Evolutionary conservation across 371 early-diverging fungal species (phyloP), one percentile per base, ranked within the genome.

Genomic region (Syncephalis plumigaleata): DNA sequence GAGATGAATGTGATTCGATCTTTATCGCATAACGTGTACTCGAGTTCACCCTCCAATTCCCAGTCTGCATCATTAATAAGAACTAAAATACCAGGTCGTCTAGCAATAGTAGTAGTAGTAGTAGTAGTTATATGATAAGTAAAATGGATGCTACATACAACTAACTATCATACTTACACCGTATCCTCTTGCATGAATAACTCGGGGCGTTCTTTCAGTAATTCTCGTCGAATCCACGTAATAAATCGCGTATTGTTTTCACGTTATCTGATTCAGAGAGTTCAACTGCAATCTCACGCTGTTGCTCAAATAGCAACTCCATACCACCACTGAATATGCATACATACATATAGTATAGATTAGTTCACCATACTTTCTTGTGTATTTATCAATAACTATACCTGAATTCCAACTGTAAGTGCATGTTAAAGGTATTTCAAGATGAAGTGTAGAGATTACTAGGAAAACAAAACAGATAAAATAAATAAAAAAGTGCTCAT

Each of bases 41-140:
- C 81, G 18, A 82, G 60, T 54, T 84, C 87, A 25, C 89, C 94
- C 57, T 87, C 88, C 36, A 97, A 66, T 57, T 94, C 98, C 95
- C 95, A 97, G 59, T 97, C 98, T 2, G 76, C 71, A 37, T 89
- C 88, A 52, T 97, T 97, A 43, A 95, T 78, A 39, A 97, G 64
- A 5, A 95, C 95, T 15, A 97, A 66, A 48, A 94, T 89, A 9
- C 98, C 98, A 1, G 96, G 90, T 9, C 94, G 84, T 17, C 88
- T 89, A n/a, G n/a, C n/a, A n/a, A n/a, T n/a, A n/a, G n/a, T n/a
- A n/a, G n/a, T n/a, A n/a, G n/a, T n/a, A n/a, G n/a, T n/a, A n/a
- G n/a, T n/a, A n/a, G n/a, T n/a, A n/a, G n/a, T n/a, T n/a, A n/a
- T n/a, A n/a, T n/a, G n/a, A n/a, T n/a, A n/a, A n/a, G n/a, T n/a